Conservation (phyloP, 2,329 filamentous ascomycete species). For the Aspergillus bombycis region DNA sequence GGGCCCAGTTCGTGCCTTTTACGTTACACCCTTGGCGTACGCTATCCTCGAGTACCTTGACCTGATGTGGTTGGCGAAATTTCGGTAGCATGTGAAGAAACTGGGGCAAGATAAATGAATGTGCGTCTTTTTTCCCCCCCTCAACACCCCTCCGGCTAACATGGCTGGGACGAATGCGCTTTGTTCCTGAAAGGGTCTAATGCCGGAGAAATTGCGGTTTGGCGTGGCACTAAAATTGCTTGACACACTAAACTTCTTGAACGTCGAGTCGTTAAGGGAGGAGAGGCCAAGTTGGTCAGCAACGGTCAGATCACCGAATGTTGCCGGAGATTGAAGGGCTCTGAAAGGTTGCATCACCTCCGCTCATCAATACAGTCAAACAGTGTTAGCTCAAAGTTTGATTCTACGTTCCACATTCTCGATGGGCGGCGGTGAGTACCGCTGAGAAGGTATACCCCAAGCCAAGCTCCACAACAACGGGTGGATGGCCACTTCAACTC, state of each 20-base stretch:
- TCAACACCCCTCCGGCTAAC: not conserved
- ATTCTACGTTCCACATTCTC: not conserved
- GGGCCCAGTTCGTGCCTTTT: conserved; percentile 4
- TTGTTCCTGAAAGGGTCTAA: conserved; percentile 6
- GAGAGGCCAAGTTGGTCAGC: not conserved
- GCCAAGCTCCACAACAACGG: not conserved
- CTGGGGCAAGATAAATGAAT: conserved; percentile 7
- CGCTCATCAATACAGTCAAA: not conserved
- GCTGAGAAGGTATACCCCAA: not conserved
- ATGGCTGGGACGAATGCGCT: conserved; percentile 1
- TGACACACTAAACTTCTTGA: conserved; percentile 8
- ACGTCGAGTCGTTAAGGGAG: not conserved
- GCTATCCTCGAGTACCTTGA: not conserved
- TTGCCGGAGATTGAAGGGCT: conserved; percentile 6
- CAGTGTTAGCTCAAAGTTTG: not conserved
- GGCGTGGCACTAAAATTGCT: conserved; percentile 12
- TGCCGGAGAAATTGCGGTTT: not conserved
- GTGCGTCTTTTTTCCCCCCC: conserved; percentile 7
- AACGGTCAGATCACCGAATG: conserved; percentile 4
- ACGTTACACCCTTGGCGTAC: conserved; percentile 5
- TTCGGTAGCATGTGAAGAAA: conserved; percentile 14
- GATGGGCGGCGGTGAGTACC: not conserved
- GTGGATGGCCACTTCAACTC: not conserved
- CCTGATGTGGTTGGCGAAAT: not conserved
- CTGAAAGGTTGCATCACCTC: conserved; percentile 1